Evolutionary conservation across 208 protist genomes (phyloP), one percentile per base, ranked within the genome.

Genomic region (Sergeia podlipaevii): DNA sequence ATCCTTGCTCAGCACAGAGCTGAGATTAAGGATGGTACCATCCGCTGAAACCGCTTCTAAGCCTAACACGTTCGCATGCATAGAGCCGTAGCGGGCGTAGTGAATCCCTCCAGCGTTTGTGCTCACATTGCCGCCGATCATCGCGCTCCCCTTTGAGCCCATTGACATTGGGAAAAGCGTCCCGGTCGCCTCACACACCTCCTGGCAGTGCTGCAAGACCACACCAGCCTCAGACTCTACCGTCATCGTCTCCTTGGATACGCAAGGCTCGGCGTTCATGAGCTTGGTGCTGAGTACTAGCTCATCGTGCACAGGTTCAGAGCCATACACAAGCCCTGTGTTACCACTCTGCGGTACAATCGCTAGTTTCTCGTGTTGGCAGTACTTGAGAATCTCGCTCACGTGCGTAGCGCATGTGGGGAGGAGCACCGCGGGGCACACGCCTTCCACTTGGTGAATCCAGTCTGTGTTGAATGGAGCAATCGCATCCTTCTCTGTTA

Each of bases 21-120:
- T 70, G 44, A 77, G 48, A 46, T 96, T 70, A 26, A 97, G 53
- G 8, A 94, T 69, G 3, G 81, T 70, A 6, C 91, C 91, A 15
- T 73, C 76, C 3, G 91, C 64, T 8, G 86, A 82, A 33, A 98
- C 97, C 5, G 82, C 93, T 61, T 98, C 85, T 2, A 98, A 41
- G 15, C 97, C 97, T 10, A 99, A 80, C 23, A 97, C 80, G 65
- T 91, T 97, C 8, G 85, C 83, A 56, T 98, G 96, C 59, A 99
- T 80, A 20, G 84, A 95, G 28, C 97, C 97, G 66, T 98, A 99
- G 24, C 96, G 82, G 13, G 97, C 64, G 55, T 91, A 97, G 52
- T 97, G 80, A 24, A 98, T 85, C n/a, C 97, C 97, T 27, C 97
- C 97, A 3, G 97, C 97, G 69, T 98, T 98, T 11, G 97, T 99